Base-by-base conservation (phyloP, 2,329 filamentous ascomycete genomes). In the Colletotrichum sp. region DNA sequence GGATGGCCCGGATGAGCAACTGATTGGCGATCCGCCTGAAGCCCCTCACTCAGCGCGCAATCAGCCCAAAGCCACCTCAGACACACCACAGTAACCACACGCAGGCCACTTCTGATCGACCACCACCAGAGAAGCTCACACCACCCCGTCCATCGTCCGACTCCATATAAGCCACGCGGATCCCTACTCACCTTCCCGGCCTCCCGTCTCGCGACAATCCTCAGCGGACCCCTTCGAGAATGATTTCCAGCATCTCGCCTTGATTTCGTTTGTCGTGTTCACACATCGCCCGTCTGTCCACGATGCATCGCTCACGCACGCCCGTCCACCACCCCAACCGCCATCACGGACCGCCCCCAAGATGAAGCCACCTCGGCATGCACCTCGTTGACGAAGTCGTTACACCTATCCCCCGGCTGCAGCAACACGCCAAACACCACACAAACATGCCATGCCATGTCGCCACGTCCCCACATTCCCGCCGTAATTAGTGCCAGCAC, bases 141-240 rank as follows among this genome's bases (percentile, higher is more conserved):
- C 68, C 68, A 72, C 72, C 70, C 25, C 36, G 12, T 59, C 68
- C 25, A 36, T 66, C 34, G n/a, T 72, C 52, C 30, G 34, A 34
- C 55, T 39, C 61, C 12, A 72, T 75, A 75, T 75, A 75, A 75
- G 28, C 55, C 68, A 44, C 28, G n/a, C 55, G 61, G 19, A 61
- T 75, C 68, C 72, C 72, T 39, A 63, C 68, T 52, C 9, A 11
- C 13, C 15, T 16, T 3, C 4, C 1, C 8, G 13, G 3, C 3
- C 3, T 1, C 2, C 3, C 15, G 12, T 6, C 15, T 11, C 13
- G 30, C 8, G 32, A 22, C 55, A 52, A 34, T 32, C 9, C 25
- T 32, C 11, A 27, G 52, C 48, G 30, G 30, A 59, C 22, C n/a
- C n/a, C 22, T 30, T 57, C 19, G n/a, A 34, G 12, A 34, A 25